Base-by-base conservation (phyloP, 345 rosid genomes). In the Aegle marmelos region DNA sequence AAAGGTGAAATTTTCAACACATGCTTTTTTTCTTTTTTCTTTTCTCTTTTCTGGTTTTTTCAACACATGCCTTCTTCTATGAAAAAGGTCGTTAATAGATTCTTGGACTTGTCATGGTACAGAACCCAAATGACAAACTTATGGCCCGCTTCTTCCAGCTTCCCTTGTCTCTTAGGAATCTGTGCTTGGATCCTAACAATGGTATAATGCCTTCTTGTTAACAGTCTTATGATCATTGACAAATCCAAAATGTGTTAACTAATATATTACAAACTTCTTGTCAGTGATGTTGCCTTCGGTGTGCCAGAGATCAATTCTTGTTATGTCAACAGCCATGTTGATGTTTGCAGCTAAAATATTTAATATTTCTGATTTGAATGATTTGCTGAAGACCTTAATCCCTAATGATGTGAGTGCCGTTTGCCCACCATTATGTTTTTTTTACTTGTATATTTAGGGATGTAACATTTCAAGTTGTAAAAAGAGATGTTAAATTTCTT, bases 71-170 rank as follows among this genome's bases (percentile, higher is more conserved):
- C 41, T 19, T 27, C 6, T 4, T 0, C 24, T 28, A 48, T 70
- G 30, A 19, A 17, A 65, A 19, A 5, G 34, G 13, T 56, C 70
- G 50, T 21, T 77, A 68, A 77, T 25, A 11, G 34, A 24, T 16
- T 79, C 48, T 72, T 80, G 37, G 34, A 22, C 50, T 50, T 79
- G 24, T 69, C 30, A 68, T 82, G 72, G 66, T 82, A 81, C 99
- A 96, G 98, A 89, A 88, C 76, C 82, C 87, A 33, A 89, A 86
- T 79, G 91, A 84, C 57, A 88, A 80, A 83, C 85, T 89, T 70
- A 87, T 92, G 63, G 81, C 86, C 31, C 83, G 92, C 73, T 86
- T 87, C 89, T 97, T 97, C 83, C 99, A 97, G 88, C 98, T 93
- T 78, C 83, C 92, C 27, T 82, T 92, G 74, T 93, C 97, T 30